Percentiles rank a stretch among this genome's conserved stretches.
Evolutionary conservation across 1,139 yeast genomes (phyloP).

Genomic region (Geotrichum restrictum): DNA sequence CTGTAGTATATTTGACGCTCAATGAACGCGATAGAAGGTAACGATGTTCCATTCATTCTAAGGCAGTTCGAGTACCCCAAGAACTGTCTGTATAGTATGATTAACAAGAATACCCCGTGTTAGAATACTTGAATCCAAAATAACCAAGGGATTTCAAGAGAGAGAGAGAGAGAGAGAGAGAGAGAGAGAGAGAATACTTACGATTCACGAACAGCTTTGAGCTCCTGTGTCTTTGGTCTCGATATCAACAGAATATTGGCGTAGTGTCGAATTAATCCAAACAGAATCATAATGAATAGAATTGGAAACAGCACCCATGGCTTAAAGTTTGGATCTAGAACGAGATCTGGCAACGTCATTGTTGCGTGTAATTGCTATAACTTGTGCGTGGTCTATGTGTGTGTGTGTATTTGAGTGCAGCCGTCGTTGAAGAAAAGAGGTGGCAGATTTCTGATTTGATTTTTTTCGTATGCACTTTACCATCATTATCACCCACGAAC

Average conservation of each 20-base stretch:
- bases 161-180: constrained; percentile 17
- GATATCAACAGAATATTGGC: constrained; percentile 59
- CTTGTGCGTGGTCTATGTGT: not conserved
- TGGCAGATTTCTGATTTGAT: not conserved
- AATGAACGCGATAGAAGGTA: constrained; percentile 49
- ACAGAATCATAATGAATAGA: constrained; percentile 81
- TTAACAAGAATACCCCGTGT: not conserved
- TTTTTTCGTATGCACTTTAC: not conserved
- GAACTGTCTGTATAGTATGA: constrained; percentile 35
- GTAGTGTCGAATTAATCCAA: constrained; percentile 76
- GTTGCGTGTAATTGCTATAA: not conserved
- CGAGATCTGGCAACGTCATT: constrained; percentile 47
- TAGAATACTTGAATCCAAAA: not conserved
- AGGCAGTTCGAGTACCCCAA: constrained; percentile 55
- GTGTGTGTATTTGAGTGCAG: not conserved
- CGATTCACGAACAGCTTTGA: constrained; percentile 58
- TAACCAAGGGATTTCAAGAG: constrained; percentile 24
- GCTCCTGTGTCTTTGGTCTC: constrained; percentile 51
- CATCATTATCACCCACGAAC: too few relatives aligned
- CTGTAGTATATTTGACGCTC: constrained; percentile 47
- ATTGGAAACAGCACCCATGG: constrained; percentile 92
- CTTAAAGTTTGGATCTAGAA: constrained; percentile 76
- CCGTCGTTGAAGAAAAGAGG: not conserved
- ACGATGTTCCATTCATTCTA: constrained; percentile 46
- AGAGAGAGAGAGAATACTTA: constrained; percentile 36